A percentile compares a stretch with the other conserved stretches of the same genome.
These are phyloP conservation scores for Citrus hindsii DNA, from an alignment of 345 rosid genomes.

Conservation along the genomic window DNA sequence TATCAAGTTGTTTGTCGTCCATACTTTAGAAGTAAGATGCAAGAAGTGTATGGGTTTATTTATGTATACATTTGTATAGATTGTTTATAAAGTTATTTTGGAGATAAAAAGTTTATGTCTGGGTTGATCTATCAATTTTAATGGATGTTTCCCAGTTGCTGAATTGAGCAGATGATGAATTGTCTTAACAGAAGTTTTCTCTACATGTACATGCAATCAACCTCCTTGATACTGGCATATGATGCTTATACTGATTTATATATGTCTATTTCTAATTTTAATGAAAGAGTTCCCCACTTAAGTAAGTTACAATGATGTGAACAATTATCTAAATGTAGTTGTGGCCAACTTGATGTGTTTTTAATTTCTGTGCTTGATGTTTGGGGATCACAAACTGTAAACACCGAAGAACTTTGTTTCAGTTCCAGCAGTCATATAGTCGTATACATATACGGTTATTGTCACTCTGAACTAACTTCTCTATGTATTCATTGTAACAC, in stretches of 20 bases:
- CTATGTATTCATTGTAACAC: background rate
- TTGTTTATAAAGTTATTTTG: background rate
- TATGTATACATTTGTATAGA: background rate
- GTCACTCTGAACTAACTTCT: background rate
- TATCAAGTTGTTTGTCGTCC: background rate
- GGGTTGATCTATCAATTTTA: slow-evolving; percentile 4
- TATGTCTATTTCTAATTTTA: background rate
- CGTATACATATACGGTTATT: background rate
- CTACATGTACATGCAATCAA: too few species aligned
- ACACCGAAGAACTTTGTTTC: background rate
- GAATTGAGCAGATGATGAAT: background rate
- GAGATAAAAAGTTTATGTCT: background rate
- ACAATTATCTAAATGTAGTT: background rate
- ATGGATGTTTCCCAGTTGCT: background rate
- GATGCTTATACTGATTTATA: background rate
- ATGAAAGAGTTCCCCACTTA: background rate
- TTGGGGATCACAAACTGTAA: background rate
- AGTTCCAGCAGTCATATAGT: background rate
- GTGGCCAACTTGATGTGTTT: background rate
- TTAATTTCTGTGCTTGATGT: background rate
- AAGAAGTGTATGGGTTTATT: background rate
- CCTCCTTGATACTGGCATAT: background rate
- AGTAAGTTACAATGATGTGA: slow-evolving; percentile 50
- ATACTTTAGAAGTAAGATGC: background rate
- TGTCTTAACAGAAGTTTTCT: background rate